Percentiles rank a stretch among this genome's conserved stretches.
phyloP scores from a whole-genome alignment of 2,329 filamentous ascomycete species.

The Fusarium sacchari region DNA sequence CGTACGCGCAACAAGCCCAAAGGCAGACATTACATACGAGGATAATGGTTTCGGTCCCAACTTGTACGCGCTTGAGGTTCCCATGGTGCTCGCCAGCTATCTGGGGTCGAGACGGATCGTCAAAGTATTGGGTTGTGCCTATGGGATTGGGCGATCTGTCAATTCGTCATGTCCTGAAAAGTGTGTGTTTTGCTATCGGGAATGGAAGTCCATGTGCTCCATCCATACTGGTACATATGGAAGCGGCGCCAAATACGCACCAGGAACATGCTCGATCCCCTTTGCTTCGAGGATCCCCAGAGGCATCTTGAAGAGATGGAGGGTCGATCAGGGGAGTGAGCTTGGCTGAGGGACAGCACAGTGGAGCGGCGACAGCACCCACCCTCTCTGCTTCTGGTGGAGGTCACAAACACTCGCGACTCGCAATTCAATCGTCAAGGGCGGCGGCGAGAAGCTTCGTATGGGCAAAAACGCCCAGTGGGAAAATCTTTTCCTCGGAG shows the following conservation, averaged over 20 bases:
- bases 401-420: neutral
- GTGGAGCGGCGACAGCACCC: conserved; percentile 28
- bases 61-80: conserved; percentile 77
- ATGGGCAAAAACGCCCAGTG: neutral
- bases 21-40: conserved; percentile 68
- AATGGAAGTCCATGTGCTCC: conserved; percentile 1
- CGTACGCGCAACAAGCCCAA: neutral
- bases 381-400: neutral
- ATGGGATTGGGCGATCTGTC: conserved; percentile 8
- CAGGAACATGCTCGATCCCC: conserved; percentile 76
- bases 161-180: conserved; percentile 21
- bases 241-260: conserved; percentile 56
- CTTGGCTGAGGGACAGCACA: conserved; percentile 6
- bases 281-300: conserved; percentile 78
- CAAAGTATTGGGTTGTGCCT: conserved; percentile 73
- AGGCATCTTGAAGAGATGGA: conserved; percentile 46
- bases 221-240: neutral
- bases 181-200: neutral
- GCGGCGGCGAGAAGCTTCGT: neutral
- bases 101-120: conserved; percentile 64
- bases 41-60: conserved; percentile 75
- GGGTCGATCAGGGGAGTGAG: conserved; percentile 7
- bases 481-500: neutral
- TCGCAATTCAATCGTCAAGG: neutral
- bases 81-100: conserved; percentile 52